These are phyloP conservation scores for Xylaria digitata DNA, from an alignment of 2,329 filamentous ascomycete species.

Conservation along the genomic window DNA sequence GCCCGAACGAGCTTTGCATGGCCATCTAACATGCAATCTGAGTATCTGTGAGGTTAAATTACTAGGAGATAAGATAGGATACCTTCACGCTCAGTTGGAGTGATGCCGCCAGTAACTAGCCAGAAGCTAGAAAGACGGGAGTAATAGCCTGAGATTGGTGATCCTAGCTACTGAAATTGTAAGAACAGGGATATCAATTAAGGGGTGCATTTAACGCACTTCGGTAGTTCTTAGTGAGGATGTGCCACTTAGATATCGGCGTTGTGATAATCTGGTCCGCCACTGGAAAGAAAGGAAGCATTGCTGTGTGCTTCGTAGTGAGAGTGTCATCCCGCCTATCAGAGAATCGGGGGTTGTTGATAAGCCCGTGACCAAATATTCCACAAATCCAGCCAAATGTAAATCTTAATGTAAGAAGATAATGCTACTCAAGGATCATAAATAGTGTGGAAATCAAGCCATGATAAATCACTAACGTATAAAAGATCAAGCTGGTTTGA, in stretches of 20 bases:
- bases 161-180: slow-evolving; percentile 29
- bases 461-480: no score
- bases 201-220: slow-evolving; percentile 32
- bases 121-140: slow-evolving; percentile 77
- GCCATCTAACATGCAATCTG: slow-evolving; percentile 61
- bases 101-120: slow-evolving; percentile 79
- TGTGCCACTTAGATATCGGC: slow-evolving; percentile 26
- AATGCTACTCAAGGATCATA: no score
- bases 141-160: slow-evolving; percentile 35
- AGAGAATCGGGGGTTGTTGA: slow-evolving; percentile 8
- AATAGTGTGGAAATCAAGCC: no score
- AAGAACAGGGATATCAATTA: slow-evolving; percentile 12
- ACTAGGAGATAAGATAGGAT: slow-evolving; percentile 34
- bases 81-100: slow-evolving; percentile 67
- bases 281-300: slow-evolving; percentile 30
- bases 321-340: slow-evolving; percentile 39
- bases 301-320: slow-evolving; percentile 37
- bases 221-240: slow-evolving; percentile 17
- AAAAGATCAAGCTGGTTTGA: no score
- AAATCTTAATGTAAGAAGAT: not conserved
- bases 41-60: slow-evolving; percentile 19
- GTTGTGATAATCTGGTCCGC: slow-evolving; percentile 20
- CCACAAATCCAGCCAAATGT: not conserved
- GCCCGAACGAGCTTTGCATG: slow-evolving; percentile 75
- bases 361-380: slow-evolving; percentile 1